A percentile compares a stretch with the other conserved stretches of the same genome.
Conservation (phyloP, 495 filamentous ascomycete genomes). For the Filosporella fistucella region DNA sequence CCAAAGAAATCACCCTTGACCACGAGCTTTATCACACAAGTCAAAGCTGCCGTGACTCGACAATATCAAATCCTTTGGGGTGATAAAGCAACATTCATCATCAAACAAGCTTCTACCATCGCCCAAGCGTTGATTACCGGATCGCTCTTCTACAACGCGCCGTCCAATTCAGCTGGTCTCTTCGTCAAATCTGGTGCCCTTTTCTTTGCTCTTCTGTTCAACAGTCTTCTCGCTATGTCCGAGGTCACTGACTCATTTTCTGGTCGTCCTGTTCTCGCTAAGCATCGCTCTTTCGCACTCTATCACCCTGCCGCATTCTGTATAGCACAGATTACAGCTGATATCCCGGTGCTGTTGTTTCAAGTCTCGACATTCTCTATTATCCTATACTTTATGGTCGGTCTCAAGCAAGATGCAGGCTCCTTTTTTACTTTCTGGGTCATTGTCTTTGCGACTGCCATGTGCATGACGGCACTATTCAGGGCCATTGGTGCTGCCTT, state of each 20-base stretch:
- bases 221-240: slow-evolving; percentile 59
- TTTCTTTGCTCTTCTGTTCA: slow-evolving; percentile 60
- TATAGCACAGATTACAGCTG: slow-evolving; percentile 64
- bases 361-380: slow-evolving; percentile 62
- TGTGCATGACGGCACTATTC: slow-evolving; percentile 49
- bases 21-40: slow-evolving; percentile 36
- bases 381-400: slow-evolving; percentile 63
- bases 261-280: slow-evolving; percentile 60
- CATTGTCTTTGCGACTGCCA: slow-evolving; percentile 34
- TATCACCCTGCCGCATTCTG: slow-evolving; percentile 69
- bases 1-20: slow-evolving; percentile 56
- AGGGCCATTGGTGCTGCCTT: slow-evolving; percentile 45
- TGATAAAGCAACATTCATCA: slow-evolving; percentile 54
- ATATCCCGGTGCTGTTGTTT: slow-evolving; percentile 59
- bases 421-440: slow-evolving; percentile 51
- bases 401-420: slow-evolving; percentile 39
- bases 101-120: slow-evolving; percentile 58
- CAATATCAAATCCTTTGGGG: slow-evolving; percentile 59
- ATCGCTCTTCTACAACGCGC: slow-evolving; percentile 79
- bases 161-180: slow-evolving; percentile 42
- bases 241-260: slow-evolving; percentile 57
- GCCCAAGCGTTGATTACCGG: slow-evolving; percentile 75
- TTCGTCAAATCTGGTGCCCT: slow-evolving; percentile 50
- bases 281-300: slow-evolving; percentile 68
- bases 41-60: slow-evolving; percentile 42